These are phyloP conservation scores for Musa itinerans DNA, from an alignment of 176 grass and related monocot species.

Conservation along the genomic window DNA sequence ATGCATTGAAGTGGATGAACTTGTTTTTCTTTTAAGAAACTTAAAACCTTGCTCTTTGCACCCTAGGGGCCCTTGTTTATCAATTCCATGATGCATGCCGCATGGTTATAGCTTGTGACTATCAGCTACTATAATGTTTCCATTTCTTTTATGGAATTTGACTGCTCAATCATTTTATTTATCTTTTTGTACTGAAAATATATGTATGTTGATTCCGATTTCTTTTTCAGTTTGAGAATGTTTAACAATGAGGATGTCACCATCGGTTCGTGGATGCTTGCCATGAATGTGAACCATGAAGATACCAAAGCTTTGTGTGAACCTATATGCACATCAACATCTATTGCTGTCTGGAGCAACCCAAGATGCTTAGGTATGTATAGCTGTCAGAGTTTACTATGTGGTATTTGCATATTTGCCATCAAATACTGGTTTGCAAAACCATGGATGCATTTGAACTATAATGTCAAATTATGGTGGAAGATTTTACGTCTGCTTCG, in stretches of 20 bases:
- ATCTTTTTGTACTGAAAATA: background rate
- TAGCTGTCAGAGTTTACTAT: background rate
- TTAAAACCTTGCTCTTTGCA: background rate
- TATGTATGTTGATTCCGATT: conserved; percentile 8
- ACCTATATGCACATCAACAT: conserved; percentile 28
- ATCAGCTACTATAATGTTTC: too few relatives aligned
- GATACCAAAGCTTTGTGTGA: conserved; percentile 36
- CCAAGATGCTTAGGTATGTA: conserved; percentile 35
- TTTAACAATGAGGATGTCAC: conserved; percentile 72
- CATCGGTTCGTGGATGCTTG: conserved; percentile 49
- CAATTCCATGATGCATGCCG: too few relatives aligned
- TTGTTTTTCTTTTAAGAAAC: too few relatives aligned
- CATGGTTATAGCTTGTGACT: too few relatives aligned
- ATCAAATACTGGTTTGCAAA: background rate
- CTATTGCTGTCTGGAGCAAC: conserved; percentile 40
- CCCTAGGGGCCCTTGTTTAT: background rate
- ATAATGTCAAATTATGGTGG: background rate
- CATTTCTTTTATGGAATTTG: background rate
- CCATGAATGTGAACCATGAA: conserved; percentile 47
- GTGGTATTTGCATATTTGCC: background rate
- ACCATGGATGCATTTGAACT: background rate
- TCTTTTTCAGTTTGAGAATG: conserved; percentile 75
- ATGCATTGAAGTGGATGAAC: background rate
- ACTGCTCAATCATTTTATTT: background rate
- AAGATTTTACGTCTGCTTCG: background rate